Conservation (phyloP, 306 rosid genomes). For the Gillenia trifoliata region DNA sequence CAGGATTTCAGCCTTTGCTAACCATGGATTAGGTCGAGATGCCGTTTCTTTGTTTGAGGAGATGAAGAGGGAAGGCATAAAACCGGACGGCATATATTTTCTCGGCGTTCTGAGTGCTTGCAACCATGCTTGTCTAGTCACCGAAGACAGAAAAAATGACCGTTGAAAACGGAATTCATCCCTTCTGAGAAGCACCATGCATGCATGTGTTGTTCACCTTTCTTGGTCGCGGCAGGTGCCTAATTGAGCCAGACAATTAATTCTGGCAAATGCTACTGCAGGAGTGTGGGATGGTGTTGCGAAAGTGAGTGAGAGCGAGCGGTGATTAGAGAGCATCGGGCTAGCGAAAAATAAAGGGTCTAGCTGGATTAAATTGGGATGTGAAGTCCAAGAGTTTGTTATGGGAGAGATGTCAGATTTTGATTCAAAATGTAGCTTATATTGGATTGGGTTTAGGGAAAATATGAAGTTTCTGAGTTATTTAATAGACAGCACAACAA, state of each 20-base stretch:
- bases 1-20: slow-evolving; percentile 4
- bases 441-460: background rate
- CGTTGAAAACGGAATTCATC: background rate
- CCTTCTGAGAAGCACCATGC: slow-evolving; percentile 1
- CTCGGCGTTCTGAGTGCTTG: background rate
- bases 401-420: slow-evolving; percentile 1
- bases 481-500: background rate
- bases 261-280: slow-evolving; percentile 9
- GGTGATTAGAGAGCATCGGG: background rate
- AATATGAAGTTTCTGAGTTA: slow-evolving; percentile 5
- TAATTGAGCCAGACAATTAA: slow-evolving; percentile 1
- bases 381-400: slow-evolving; percentile 3
- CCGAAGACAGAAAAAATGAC: slow-evolving; percentile 7
- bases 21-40: slow-evolving; percentile 1
- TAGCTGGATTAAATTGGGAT: slow-evolving; percentile 5
- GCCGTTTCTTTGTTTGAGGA: slow-evolving; percentile 9
- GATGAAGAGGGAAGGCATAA: background rate
- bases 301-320: slow-evolving; percentile 6
- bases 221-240: background rate
- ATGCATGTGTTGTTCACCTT: background rate
- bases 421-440: slow-evolving; percentile 2
- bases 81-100: background rate
- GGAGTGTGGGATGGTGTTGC: slow-evolving; percentile 1
- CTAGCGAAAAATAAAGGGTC: slow-evolving; percentile 13
- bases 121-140: slow-evolving; percentile 2